Percentiles rank a stretch among this genome's conserved stretches.
Conservation (phyloP, 2,329 filamentous ascomycete genomes). For the Neofusicoccum kwambonambiense region DNA sequence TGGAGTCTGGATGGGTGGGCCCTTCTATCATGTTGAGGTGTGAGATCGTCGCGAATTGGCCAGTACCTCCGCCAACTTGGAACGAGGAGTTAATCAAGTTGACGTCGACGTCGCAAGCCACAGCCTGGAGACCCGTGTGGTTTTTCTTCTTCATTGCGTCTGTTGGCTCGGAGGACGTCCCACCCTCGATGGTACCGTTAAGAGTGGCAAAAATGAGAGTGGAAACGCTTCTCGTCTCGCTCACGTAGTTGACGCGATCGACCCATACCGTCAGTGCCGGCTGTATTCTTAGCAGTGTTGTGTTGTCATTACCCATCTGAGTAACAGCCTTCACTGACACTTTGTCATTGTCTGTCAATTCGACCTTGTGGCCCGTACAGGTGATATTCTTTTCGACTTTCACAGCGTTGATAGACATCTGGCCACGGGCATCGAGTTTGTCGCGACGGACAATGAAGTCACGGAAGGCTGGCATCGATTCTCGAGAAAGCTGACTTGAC, state of each 20-base stretch:
- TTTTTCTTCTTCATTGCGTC: not conserved
- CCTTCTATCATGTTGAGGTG: not conserved
- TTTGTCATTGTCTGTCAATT: not conserved
- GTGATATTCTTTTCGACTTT: not conserved
- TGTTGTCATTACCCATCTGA: not conserved
- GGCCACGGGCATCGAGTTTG: not conserved
- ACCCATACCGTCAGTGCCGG: constrained; percentile 16
- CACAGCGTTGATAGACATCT: constrained; percentile 8
- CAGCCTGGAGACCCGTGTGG: not conserved
- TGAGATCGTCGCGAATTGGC: not conserved
- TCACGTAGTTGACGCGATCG: not conserved
- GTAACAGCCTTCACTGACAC: not conserved
- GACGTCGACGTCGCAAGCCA: constrained; percentile 15
- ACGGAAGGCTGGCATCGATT: constrained; percentile 3
- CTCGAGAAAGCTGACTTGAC: not conserved
- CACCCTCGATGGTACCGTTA: constrained; percentile 8
- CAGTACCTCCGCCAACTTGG: not conserved
- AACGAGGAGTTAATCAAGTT: not conserved
- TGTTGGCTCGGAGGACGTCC: not conserved
- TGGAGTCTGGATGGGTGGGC: not conserved
- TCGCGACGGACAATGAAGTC: constrained; percentile 9
- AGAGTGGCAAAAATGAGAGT: constrained; percentile 13
- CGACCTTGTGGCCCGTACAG: constrained; percentile 3
- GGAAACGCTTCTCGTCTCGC: not conserved
- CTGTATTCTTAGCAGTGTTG: not conserved